phyloP scores from a whole-genome alignment of 257 asterid species.

The Solanum piurae region DNA sequence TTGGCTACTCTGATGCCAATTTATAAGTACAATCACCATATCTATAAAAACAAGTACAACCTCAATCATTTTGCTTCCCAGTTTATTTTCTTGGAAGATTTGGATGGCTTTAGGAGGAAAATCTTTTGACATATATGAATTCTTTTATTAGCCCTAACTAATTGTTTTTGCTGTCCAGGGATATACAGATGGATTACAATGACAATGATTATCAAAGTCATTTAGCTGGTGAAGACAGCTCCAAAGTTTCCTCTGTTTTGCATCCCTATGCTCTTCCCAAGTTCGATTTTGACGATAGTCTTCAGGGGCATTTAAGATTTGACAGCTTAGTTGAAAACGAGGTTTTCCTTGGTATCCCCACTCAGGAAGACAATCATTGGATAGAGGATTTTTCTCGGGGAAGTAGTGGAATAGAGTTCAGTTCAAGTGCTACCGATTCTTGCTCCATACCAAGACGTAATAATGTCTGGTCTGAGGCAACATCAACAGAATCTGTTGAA shows the following conservation, averaged over 20 bases:
- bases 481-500: slow-evolving; percentile 97
- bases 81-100: neutral
- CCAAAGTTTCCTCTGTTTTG: slow-evolving; percentile 70
- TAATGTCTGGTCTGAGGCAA: slow-evolving; percentile 99
- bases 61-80: neutral
- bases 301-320: slow-evolving; percentile 78
- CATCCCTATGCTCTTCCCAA: slow-evolving; percentile 87
- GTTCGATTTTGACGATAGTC: slow-evolving; percentile 88
- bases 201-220: slow-evolving; percentile 85
- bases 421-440: slow-evolving; percentile 72
- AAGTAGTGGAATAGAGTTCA: slow-evolving; percentile 67
- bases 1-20: neutral
- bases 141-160: neutral
- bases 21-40: neutral
- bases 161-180: slow-evolving; percentile 30
- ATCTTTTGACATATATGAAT: neutral
- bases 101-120: slow-evolving; percentile 1
- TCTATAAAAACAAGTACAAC: neutral
- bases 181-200: slow-evolving; percentile 84
- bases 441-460: slow-evolving; percentile 87
- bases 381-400: slow-evolving; percentile 94
- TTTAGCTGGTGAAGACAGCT: slow-evolving; percentile 85
- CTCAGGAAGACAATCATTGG: slow-evolving; percentile 98
- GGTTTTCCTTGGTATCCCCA: slow-evolving; percentile 94
- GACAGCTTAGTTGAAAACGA: slow-evolving; percentile 98